phyloP scores from a whole-genome alignment of 768 basidiomycete genomes.

The Mycena belliarum region DNA sequence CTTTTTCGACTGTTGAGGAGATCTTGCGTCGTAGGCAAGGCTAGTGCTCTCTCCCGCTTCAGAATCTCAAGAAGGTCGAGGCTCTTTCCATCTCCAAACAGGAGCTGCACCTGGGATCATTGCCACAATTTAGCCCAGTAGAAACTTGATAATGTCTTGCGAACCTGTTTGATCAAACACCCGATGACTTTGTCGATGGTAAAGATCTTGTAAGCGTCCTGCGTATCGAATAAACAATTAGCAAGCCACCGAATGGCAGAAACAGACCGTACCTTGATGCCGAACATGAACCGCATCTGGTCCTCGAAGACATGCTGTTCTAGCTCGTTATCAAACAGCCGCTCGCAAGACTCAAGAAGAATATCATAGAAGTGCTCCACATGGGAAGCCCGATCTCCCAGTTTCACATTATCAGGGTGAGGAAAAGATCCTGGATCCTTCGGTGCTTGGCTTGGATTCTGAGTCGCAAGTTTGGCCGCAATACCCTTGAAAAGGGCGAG shows the following conservation, averaged over 20 bases:
- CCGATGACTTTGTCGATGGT: slow-evolving; percentile 92
- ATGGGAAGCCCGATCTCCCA: slow-evolving; percentile 40
- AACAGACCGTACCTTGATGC: slow-evolving; percentile 57
- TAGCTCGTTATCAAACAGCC: slow-evolving; percentile 89
- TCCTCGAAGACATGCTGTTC: slow-evolving; percentile 90
- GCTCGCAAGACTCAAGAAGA: slow-evolving; percentile 84
- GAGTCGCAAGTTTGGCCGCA: slow-evolving; percentile 45
- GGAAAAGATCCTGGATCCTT: slow-evolving; percentile 32
- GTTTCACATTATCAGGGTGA: slow-evolving; percentile 27
- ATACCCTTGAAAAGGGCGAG: slow-evolving; percentile 79
- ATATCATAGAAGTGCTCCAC: slow-evolving; percentile 79
- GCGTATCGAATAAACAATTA: neutral
- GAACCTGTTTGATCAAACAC: slow-evolving; percentile 84
- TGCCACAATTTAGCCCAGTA: neutral
- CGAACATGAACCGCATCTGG: slow-evolving; percentile 84
- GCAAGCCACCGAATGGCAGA: neutral
- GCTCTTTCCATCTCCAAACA: slow-evolving; percentile 67
- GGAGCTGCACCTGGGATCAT: slow-evolving; percentile 55
- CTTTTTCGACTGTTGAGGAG: slow-evolving; percentile 65
- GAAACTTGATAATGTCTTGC: neutral
- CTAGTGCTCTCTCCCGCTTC: slow-evolving; percentile 64
- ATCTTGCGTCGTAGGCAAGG: slow-evolving; percentile 67
- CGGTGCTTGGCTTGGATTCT: slow-evolving; percentile 26
- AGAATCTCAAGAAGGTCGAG: slow-evolving; percentile 72
- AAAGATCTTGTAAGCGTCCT: slow-evolving; percentile 87